phyloP scores from a whole-genome alignment of 164 flowering plant genomes.

The Annona squamosa region DNA sequence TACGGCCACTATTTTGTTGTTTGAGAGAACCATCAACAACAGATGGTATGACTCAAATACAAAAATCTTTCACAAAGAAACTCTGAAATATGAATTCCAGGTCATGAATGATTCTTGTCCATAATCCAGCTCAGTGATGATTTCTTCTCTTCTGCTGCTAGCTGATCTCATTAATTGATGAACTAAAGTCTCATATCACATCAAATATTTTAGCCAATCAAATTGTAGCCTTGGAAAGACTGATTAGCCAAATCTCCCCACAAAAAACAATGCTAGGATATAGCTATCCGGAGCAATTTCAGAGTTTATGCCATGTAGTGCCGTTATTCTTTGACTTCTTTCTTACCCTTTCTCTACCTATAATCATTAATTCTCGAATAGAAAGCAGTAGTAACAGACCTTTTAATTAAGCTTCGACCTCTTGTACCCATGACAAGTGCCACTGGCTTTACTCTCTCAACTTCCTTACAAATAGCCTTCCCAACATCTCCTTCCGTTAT shows the following conservation, averaged over 20 bases:
- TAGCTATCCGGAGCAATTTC: not conserved
- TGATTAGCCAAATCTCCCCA: not conserved
- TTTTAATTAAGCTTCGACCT: conserved; percentile 66
- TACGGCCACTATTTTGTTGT: too few relatives aligned
- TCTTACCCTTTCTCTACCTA: not conserved
- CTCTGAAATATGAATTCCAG: too few relatives aligned
- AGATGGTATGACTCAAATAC: too few relatives aligned
- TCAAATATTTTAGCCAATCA: too few relatives aligned
- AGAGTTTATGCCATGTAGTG: not conserved
- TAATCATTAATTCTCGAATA: not conserved
- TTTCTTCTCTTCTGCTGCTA: too few relatives aligned
- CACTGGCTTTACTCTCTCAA: conserved; percentile 71
- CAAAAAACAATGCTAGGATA: not conserved
- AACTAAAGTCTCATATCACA: too few relatives aligned
- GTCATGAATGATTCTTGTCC: too few relatives aligned
- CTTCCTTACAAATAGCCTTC: conserved; percentile 82
- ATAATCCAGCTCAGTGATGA: too few relatives aligned
- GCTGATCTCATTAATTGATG: too few relatives aligned
- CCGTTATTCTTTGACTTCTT: not conserved
- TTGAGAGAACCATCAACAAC: too few relatives aligned
- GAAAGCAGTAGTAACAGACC: conserved; percentile 27
- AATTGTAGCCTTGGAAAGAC: not conserved
- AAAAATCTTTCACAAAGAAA: too few relatives aligned
- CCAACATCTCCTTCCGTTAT: conserved; percentile 88
- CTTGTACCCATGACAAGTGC: conserved; percentile 90